phyloP scores from a whole-genome alignment of 176 grass and related monocot genomes.

The Themeda triandra region DNA sequence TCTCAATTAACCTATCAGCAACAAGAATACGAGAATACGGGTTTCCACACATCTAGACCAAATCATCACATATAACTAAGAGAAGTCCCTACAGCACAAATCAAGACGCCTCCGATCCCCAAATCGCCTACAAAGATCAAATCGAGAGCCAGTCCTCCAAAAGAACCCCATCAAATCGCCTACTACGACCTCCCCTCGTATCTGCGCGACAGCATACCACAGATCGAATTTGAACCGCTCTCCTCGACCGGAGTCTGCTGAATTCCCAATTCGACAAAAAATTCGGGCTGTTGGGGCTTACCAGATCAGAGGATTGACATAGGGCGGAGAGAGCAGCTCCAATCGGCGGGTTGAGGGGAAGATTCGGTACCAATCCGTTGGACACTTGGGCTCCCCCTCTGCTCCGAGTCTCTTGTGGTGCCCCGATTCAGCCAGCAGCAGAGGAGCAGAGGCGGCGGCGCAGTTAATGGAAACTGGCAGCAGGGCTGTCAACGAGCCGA shows the following conservation, averaged over 20 bases:
- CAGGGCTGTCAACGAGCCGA: conserved; percentile 3
- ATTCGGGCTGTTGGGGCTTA: background rate
- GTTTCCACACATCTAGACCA: background rate
- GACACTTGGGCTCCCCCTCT: background rate
- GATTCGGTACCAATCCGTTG: background rate
- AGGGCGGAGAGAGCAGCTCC: background rate
- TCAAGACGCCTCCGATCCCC: background rate
- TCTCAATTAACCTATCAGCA: background rate
- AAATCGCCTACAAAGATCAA: background rate
- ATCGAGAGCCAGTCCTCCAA: background rate
- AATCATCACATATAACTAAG: background rate
- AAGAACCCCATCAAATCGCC: background rate
- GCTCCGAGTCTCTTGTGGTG: background rate
- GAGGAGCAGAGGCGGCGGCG: background rate
- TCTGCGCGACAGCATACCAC: background rate
- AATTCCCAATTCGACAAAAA: background rate
- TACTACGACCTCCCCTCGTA: background rate
- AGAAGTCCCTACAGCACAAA: background rate
- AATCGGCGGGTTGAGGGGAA: background rate
- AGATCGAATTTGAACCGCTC: background rate
- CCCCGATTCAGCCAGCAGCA: conserved; percentile 15
- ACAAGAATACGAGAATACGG: background rate
- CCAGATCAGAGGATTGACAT: conserved; percentile 1
- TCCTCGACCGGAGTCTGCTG: background rate
- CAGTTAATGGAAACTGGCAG: background rate